phyloP scores from a whole-genome alignment of 208 protist genomes.

The Crithidia fasciculata region DNA sequence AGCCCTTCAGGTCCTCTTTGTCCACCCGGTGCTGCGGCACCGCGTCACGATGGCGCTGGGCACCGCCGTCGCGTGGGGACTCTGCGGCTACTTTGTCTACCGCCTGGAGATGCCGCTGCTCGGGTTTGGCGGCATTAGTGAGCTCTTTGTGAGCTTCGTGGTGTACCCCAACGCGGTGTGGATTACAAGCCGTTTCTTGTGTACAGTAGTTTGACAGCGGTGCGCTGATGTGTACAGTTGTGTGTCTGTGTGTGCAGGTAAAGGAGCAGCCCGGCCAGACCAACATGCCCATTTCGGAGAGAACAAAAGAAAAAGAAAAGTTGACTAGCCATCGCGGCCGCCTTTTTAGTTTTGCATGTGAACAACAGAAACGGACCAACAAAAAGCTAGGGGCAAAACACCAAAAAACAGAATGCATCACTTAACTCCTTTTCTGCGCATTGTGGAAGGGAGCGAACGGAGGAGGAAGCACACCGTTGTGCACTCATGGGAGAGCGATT shows the following conservation, averaged over 20 bases:
- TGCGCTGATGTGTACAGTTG: background rate
- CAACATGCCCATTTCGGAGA: too few species aligned
- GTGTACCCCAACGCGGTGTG: conserved; percentile 71
- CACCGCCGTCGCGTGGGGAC: conserved; percentile 29
- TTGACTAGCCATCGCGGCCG: too few species aligned
- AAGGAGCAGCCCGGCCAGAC: too few species aligned
- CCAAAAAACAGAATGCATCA: too few species aligned
- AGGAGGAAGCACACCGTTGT: too few species aligned
- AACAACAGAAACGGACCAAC: too few species aligned
- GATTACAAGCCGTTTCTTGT: conserved; percentile 40
- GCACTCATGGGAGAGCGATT: too few species aligned
- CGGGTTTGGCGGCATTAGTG: conserved; percentile 42
- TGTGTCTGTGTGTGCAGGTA: too few species aligned
- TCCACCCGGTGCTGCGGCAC: conserved; percentile 38
- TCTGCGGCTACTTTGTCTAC: conserved; percentile 40
- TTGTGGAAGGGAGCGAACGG: too few species aligned
- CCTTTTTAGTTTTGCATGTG: too few species aligned
- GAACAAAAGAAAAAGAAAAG: conserved; percentile 2
- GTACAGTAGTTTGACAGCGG: background rate
- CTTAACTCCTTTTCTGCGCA: too few species aligned
- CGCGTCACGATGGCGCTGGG: conserved; percentile 28
- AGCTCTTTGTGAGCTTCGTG: conserved; percentile 59
- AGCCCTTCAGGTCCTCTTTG: conserved; percentile 52
- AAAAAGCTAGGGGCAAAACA: too few species aligned
- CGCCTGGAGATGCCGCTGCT: conserved; percentile 33